Evolutionary conservation across 1,284 basidiomycete genomes (phyloP), one percentile per base, ranked within the genome.

Genomic region (Moesziomyces globuligerus): DNA sequence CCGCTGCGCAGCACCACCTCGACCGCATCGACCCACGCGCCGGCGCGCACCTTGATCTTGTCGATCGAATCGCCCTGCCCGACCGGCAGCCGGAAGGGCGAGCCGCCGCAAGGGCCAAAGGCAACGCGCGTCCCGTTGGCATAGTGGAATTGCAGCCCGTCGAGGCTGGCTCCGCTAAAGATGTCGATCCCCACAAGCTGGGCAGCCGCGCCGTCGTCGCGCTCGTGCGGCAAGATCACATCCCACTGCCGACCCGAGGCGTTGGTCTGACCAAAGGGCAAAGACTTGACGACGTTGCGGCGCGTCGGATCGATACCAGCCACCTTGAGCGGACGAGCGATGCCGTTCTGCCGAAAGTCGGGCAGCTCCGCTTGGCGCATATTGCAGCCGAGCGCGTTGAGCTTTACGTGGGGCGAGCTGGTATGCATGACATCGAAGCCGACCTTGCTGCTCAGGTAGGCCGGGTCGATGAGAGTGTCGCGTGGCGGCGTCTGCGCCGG

Each of bases 21-120:
- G 23, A 65, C 37, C 28, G 69, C 72, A 36, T 75, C 72, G 28
- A 75, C 43, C 72, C 72, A 75, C 23, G 45, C 48, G 1, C 72
- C 72, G 10, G 51, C 40, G 17, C 72, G 18, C 9, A 75, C 59
- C 8, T 59, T 48, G 39, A 75, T 25, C 21, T 39, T 32, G 4
- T 24, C 49, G n/a, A 75, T 51, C 29, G 13, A 21, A 15, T 64
- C 72, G 11, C 47, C 60, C 7, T 10, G 17, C 0, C 18, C 21
- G 6, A 71, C 26, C 7, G 44, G 17, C 17, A 74, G 28, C 10
- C 47, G 40, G 48, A 44, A 65, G 6, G 59, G 48, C 21, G 40
- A 48, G 0, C 61, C 72, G 13, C 64, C 59, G 17, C 55, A 56
- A 5, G 58, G 54, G 0, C 66, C 70, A 13, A 57, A 54, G 2